Percentiles rank a stretch among this genome's conserved stretches.
Evolutionary conservation across 192 early-diverging fungal species (phyloP).

Genomic region (Rhizoclosmatium globosum): DNA sequence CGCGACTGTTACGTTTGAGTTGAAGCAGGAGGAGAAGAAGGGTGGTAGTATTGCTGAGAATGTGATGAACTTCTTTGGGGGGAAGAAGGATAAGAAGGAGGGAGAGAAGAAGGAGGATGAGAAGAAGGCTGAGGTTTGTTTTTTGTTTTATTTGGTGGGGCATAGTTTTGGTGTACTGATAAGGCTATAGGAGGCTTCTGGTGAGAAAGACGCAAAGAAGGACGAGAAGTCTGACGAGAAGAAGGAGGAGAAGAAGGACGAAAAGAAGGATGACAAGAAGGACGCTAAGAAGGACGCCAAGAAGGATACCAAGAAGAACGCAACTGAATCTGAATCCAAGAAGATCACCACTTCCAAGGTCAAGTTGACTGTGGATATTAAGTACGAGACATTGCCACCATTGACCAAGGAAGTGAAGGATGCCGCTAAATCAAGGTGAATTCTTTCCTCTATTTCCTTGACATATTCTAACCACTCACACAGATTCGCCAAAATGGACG

Average conservation of each 20-base stretch:
- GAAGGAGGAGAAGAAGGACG: slow-evolving; percentile 13
- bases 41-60: slow-evolving; percentile 41
- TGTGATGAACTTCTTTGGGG: slow-evolving; percentile 56
- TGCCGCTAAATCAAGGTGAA: slow-evolving; percentile 45
- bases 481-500: slow-evolving; percentile 75
- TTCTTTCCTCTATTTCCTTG: slow-evolving; percentile 31
- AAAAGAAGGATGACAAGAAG: neutral
- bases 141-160: neutral
- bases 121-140: slow-evolving; percentile 40
- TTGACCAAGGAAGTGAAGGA: slow-evolving; percentile 50
- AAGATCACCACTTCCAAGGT: slow-evolving; percentile 60
- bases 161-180: neutral
- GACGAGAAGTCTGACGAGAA: slow-evolving; percentile 22
- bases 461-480: neutral
- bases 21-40: slow-evolving; percentile 39
- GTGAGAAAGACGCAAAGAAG: slow-evolving; percentile 2
- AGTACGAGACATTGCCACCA: slow-evolving; percentile 63
- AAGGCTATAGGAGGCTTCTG: neutral
- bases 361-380: slow-evolving; percentile 64
- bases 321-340: slow-evolving; percentile 43
- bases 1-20: slow-evolving; percentile 60
- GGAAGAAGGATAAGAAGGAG: slow-evolving; percentile 49
- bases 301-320: slow-evolving; percentile 18
- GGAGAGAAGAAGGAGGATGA: slow-evolving; percentile 52
- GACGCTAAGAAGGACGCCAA: slow-evolving; percentile 22